These are phyloP conservation scores for Solanum hybrid DNA, from an alignment of 305 asterid species.

Conservation along the genomic window DNA sequence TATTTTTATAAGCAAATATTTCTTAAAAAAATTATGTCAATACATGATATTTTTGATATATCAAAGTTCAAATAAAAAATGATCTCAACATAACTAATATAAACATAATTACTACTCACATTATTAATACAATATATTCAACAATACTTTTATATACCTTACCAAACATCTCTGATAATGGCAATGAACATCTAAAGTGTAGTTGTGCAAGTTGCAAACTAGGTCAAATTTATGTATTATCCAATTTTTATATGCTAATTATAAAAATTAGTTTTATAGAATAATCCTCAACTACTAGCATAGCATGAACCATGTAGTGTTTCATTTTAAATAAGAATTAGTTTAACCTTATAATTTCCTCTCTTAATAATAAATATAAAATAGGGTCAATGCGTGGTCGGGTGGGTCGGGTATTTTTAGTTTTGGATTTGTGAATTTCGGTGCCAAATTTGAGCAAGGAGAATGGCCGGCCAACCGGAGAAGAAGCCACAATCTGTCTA, in stretches of 20 bases:
- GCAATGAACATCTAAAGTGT: no score
- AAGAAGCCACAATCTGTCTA: conserved; percentile 5
- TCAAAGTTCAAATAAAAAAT: neutral
- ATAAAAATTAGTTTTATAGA: neutral
- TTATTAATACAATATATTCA: no score
- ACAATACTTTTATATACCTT: no score
- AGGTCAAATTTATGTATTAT: no score
- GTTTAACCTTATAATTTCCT: neutral
- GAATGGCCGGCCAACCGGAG: conserved; percentile 5
- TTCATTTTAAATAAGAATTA: neutral
- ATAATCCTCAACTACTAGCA: neutral
- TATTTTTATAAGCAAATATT: no score
- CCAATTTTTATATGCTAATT: neutral
- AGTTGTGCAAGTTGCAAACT: no score
- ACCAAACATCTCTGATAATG: no score
- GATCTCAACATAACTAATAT: neutral
- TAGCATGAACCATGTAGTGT: neutral
- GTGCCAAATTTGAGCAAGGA: neutral
- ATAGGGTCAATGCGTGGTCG: neutral
- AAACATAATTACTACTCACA: no score
- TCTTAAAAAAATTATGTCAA: no score
- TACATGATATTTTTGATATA: neutral
- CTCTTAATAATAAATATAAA: neutral
- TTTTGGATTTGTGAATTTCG: neutral
- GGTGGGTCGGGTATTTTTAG: neutral